Evolutionary conservation across 1,284 basidiomycete genomes (phyloP), one percentile per base, ranked within the genome.

Genomic region (Exobasidium cylindrosporum): DNA sequence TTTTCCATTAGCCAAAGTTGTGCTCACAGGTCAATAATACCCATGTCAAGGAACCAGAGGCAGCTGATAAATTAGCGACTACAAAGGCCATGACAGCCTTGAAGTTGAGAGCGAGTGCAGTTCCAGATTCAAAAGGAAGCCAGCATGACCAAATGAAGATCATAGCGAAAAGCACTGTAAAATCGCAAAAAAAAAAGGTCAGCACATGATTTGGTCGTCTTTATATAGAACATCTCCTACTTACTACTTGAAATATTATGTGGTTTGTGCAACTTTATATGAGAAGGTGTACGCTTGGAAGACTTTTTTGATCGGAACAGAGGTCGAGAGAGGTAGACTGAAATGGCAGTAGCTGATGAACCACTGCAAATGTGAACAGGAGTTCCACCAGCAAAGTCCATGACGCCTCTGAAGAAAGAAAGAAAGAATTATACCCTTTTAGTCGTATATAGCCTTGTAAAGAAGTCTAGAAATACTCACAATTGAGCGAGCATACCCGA

Each of bases 301-400:
- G 49, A 53, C 52, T 67, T 64, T 57, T 79, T 72, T 3, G 82
- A 82, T 2, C 82, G 81, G 64, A 80, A 83, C 0, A 82, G 81
- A 32, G 79, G 69, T n/a, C 82, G 71, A 54, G 82, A 82, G 56
- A 98, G 88, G 82, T 91, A 97, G 75, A 95, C 83, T 21, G 92
- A 89, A 81, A 89, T 92, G 0, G 91, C 91, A 50, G 95, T 84
- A 44, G 92, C 91, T 31, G 87, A 88, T 50, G 91, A 86, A 49
- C 93, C 93, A 61, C 90, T 92, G 54, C 89, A 89, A 69, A 96
- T 92, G 81, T 97, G 92, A 72, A 96, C 91, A 31, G 93, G 93
- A 6, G 91, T 91, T 45, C 92, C 92, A 55, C 92, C 46, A 47
- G 61, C 65, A 73, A 88, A 92, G 81, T 96, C 92, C 49, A 93